A percentile compares a stretch with the other conserved stretches of the same genome.
phyloP scores from a whole-genome alignment of 352 stramenopile species.

The Pythium phragmiticola region DNA sequence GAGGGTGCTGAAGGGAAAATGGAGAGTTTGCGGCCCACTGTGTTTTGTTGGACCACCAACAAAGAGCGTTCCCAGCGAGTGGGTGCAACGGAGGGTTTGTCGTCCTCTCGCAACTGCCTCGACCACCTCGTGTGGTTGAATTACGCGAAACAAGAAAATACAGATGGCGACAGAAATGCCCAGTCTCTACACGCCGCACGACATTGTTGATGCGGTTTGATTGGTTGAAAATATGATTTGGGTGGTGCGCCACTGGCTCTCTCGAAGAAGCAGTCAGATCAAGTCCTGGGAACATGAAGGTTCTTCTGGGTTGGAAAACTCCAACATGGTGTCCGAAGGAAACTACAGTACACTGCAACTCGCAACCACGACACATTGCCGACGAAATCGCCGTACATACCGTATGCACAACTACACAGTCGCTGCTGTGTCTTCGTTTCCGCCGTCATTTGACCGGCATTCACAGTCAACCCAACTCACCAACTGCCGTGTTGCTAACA shows the following conservation, averaged over 20 bases:
- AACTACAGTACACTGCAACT: too few species aligned
- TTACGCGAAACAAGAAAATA: background rate
- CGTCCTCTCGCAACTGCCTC: slow-evolving; percentile 14
- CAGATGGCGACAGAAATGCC: slow-evolving; percentile 1
- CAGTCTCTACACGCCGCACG: slow-evolving; percentile 16
- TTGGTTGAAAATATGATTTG: slow-evolving; percentile 24
- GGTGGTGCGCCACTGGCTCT: slow-evolving; percentile 22
- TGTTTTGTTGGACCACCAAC: slow-evolving; percentile 16
- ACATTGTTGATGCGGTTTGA: background rate
- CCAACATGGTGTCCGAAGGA: background rate
- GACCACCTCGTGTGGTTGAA: slow-evolving; percentile 2
- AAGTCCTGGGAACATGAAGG: background rate
- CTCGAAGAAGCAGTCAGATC: slow-evolving; percentile 5
- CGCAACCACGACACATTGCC: too few species aligned
- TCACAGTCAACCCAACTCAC: background rate
- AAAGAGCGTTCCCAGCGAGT: background rate
- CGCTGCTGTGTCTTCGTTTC: too few species aligned
- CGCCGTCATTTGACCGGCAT: background rate
- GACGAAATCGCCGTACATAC: too few species aligned
- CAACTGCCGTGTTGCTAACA: background rate
- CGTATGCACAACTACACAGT: too few species aligned
- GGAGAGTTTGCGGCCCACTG: background rate
- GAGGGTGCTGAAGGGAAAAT: slow-evolving; percentile 11
- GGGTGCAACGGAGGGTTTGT: background rate
- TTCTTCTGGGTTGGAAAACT: slow-evolving; percentile 11